Evolutionary conservation across 2,329 filamentous ascomycete species (phyloP).

Genomic region (Septoria petroselini): DNA sequence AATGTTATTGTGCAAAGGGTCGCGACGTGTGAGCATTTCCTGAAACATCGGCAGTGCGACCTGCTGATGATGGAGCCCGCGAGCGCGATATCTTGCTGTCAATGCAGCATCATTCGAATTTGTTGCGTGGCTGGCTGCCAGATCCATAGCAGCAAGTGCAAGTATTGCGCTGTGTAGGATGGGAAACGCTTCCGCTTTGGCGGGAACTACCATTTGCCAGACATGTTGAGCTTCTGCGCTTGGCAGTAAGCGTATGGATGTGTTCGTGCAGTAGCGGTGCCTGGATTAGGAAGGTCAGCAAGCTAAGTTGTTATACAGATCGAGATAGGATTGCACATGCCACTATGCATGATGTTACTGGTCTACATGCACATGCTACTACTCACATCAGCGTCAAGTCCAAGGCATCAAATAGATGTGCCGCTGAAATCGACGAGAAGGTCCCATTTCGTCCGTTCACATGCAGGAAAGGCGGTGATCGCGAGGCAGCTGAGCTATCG

Average conservation of each 20-base stretch:
- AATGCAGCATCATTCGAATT: conserved; percentile 1
- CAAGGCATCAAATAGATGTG: conserved; percentile 27
- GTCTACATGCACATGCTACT: no score
- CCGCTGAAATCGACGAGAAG: background rate
- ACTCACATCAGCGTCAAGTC: conserved; percentile 28
- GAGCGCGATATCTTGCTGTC: conserved; percentile 26
- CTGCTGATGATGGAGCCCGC: conserved; percentile 33
- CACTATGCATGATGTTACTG: no score
- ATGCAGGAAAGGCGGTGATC: background rate
- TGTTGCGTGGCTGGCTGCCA: conserved; percentile 10
- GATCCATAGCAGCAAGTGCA: conserved; percentile 5
- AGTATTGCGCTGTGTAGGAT: conserved; percentile 7
- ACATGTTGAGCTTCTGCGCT: conserved; percentile 23
- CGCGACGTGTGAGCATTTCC: conserved; percentile 19
- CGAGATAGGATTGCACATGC: no score
- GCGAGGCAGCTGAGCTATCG: background rate
- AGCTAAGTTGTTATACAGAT: no score
- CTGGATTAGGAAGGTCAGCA: no score
- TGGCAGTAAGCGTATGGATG: conserved; percentile 25
- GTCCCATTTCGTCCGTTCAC: background rate
- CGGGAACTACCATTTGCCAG: conserved; percentile 25
- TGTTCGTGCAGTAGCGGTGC: conserved; percentile 32
- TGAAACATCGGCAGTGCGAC: conserved; percentile 30
- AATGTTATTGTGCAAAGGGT: conserved; percentile 18
- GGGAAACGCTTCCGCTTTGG: conserved; percentile 7